These are phyloP conservation scores for Phlyctochytrium planicorne DNA, from an alignment of 192 early-diverging fungal genomes.

Conservation along the genomic window DNA sequence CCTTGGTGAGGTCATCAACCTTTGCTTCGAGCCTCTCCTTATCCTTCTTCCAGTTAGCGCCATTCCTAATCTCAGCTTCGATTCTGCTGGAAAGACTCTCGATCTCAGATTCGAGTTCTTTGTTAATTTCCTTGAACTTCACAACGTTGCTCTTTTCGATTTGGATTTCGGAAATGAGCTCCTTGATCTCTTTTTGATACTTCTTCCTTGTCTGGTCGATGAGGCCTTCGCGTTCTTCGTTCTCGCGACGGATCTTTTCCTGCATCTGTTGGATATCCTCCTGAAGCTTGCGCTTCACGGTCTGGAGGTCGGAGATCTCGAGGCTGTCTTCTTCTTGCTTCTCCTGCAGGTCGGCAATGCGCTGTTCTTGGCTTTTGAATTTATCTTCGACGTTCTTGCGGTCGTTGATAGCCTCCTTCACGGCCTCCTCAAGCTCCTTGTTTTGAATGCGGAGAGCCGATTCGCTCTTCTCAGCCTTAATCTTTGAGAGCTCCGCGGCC, in stretches of 20 bases:
- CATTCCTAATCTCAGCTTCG: slow-evolving; percentile 69
- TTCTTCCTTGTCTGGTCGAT: slow-evolving; percentile 75
- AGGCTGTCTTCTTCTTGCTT: slow-evolving; percentile 74
- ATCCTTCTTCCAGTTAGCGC: slow-evolving; percentile 73
- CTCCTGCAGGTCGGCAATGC: slow-evolving; percentile 70
- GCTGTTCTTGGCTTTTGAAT: slow-evolving; percentile 62
- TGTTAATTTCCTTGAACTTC: slow-evolving; percentile 70
- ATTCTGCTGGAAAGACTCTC: slow-evolving; percentile 58
- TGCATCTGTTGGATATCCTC: slow-evolving; percentile 69
- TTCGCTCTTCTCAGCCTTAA: slow-evolving; percentile 78
- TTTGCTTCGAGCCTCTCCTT: slow-evolving; percentile 72
- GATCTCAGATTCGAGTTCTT: slow-evolving; percentile 64
- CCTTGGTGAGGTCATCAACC: slow-evolving; percentile 67
- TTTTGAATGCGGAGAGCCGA: slow-evolving; percentile 60
- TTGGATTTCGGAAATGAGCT: slow-evolving; percentile 78
- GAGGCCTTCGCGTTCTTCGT: slow-evolving; percentile 70
- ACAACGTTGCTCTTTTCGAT: slow-evolving; percentile 57
- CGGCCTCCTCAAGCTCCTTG: slow-evolving; percentile 66
- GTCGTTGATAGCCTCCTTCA: slow-evolving; percentile 63
- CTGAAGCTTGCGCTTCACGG: slow-evolving; percentile 72
- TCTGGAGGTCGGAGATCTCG: slow-evolving; percentile 66
- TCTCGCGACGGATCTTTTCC: slow-evolving; percentile 71
- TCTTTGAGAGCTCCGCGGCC: slow-evolving; percentile 61
- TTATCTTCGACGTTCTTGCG: slow-evolving; percentile 65
- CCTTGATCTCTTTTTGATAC: slow-evolving; percentile 83